Evolutionary conservation across 2,329 filamentous ascomycete species (phyloP).

Genomic region (Xenosphaeropsis pyriputrescens): DNA sequence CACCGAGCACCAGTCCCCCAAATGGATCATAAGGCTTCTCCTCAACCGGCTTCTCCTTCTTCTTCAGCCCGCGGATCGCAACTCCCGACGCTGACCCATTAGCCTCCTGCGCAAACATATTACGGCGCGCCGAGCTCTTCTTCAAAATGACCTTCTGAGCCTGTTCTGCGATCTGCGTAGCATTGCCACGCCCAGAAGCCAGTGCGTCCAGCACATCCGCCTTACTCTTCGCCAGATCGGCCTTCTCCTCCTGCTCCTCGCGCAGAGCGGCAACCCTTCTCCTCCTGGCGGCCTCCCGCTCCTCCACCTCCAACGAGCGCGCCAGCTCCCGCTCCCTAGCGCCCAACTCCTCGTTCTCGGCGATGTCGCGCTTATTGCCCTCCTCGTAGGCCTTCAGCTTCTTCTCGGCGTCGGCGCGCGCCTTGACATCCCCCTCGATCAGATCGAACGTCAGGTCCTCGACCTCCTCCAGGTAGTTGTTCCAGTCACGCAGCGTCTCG

Average conservation of each 20-base stretch:
- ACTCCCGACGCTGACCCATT: conserved; percentile 4
- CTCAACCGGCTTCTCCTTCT: conserved; percentile 39
- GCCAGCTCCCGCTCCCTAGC: conserved; percentile 38
- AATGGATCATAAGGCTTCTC: conserved; percentile 82
- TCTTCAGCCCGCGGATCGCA: conserved; percentile 65
- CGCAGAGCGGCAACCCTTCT: conserved; percentile 46
- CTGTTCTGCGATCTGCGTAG: conserved; percentile 40
- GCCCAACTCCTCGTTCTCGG: conserved; percentile 40
- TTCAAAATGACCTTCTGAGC: conserved; percentile 49
- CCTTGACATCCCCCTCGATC: conserved; percentile 53
- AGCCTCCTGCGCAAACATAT: conserved; percentile 13
- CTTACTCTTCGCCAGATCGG: conserved; percentile 44
- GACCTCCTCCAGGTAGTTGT: conserved; percentile 88
- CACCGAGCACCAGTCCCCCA: conserved; percentile 54
- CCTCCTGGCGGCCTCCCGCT: conserved; percentile 50
- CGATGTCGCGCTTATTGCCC: conserved; percentile 54
- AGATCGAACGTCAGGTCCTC: conserved; percentile 86
- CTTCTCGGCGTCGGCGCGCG: conserved; percentile 27
- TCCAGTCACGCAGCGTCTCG: conserved; percentile 67
- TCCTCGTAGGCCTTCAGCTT: conserved; percentile 56
- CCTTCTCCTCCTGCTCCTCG: conserved; percentile 58
- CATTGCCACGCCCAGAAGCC: conserved; percentile 43
- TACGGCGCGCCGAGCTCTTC: conserved; percentile 49
- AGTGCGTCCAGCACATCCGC: conserved; percentile 59
- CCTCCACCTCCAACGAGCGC: conserved; percentile 40